Percentiles rank a stretch among this genome's conserved stretches.
These are phyloP conservation scores for Sesbania bispinosa DNA, from an alignment of 306 rosid genomes.

Conservation along the genomic window DNA sequence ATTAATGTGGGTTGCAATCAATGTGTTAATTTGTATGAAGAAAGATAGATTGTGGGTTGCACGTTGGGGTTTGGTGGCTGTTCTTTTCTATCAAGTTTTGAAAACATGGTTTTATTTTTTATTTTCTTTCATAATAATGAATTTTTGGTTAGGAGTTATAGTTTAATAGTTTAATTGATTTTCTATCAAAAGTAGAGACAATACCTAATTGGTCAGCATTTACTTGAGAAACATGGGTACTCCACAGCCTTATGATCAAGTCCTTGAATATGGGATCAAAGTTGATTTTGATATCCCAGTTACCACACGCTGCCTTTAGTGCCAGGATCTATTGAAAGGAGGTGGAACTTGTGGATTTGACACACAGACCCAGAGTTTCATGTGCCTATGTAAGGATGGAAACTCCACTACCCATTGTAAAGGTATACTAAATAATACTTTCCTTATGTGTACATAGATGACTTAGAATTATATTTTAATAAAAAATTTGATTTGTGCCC, in stretches of 20 bases:
- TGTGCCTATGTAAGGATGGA: slow-evolving; percentile 67
- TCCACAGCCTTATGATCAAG: slow-evolving; percentile 75
- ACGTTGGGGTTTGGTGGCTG: slow-evolving; percentile 29
- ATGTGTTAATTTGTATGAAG: slow-evolving; percentile 15
- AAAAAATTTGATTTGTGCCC: too few relatives aligned
- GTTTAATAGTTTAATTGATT: not conserved
- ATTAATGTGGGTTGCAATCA: not conserved
- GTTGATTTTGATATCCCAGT: slow-evolving; percentile 82
- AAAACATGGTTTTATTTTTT: not conserved
- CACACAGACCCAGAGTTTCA: slow-evolving; percentile 43
- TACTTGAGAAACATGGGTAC: slow-evolving; percentile 81
- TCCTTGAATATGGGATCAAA: slow-evolving; percentile 80
- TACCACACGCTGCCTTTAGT: slow-evolving; percentile 73
- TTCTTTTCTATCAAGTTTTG: not conserved
- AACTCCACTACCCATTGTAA: slow-evolving; percentile 78
- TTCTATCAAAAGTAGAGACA: too few relatives aligned
- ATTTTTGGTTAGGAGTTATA: slow-evolving; percentile 5
- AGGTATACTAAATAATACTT: slow-evolving; percentile 37
- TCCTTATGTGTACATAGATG: too few relatives aligned
- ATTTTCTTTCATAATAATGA: not conserved
- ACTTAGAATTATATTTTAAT: too few relatives aligned
- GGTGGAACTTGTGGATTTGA: slow-evolving; percentile 90
- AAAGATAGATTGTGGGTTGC: slow-evolving; percentile 24
- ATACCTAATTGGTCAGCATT: too few relatives aligned
- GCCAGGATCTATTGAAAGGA: slow-evolving; percentile 74